Conservation (phyloP, 2,329 filamentous ascomycete species). For the Colletotrichum falcatum region DNA sequence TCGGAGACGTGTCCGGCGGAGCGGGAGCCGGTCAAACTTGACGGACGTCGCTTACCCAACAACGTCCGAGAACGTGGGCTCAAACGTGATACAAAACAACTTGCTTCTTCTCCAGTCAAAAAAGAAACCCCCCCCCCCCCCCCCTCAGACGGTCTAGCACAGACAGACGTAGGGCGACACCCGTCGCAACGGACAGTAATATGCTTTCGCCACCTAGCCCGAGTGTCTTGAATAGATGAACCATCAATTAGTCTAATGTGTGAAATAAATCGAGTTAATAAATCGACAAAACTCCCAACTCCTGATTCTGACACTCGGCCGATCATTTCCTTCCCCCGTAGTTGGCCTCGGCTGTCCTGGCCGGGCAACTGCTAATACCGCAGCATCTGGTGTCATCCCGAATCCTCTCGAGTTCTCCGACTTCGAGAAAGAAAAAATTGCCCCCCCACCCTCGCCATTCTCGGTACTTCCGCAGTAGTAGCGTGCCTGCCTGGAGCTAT, state of each 20-base stretch:
- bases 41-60: neutral
- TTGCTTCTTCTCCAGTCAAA: neutral
- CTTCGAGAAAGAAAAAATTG: neutral
- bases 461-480: neutral
- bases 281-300: constrained; percentile 29
- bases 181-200: neutral
- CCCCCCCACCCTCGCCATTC: neutral
- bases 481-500: neutral
- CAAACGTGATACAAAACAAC: neutral
- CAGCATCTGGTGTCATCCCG: constrained; percentile 16
- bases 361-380: constrained; percentile 12
- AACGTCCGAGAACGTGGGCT: too few relatives aligned
- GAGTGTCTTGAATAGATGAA: constrained; percentile 1
- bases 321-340: neutral
- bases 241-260: constrained; percentile 31
- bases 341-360: constrained; percentile 9
- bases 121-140: too few relatives aligned
- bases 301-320: constrained; percentile 22
- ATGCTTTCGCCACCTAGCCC: neutral
- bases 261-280: constrained; percentile 8
- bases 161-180: neutral
- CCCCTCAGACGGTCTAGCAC: neutral
- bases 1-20: constrained; percentile 9
- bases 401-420: neutral
- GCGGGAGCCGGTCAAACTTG: constrained; percentile 3